Evolutionary conservation across 805 yeast species (phyloP).

Genomic region (Pichia gijzeniarum): DNA sequence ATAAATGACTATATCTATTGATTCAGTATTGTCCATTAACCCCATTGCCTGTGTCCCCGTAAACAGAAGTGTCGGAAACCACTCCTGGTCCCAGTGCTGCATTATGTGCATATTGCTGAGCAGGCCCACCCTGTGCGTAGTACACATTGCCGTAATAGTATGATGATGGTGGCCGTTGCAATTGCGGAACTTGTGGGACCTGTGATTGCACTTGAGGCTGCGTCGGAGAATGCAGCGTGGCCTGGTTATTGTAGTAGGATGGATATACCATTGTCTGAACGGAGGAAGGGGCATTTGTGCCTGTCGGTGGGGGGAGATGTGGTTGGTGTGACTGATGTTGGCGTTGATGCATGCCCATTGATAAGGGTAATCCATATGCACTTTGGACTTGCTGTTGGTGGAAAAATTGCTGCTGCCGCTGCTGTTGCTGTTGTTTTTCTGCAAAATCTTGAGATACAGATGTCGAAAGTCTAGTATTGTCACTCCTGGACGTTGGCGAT

Average conservation of each 20-base stretch:
- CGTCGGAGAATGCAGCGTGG: not conserved
- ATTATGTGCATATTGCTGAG: no score
- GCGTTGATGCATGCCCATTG: not conserved
- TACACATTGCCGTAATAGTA: not conserved
- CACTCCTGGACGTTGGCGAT: no score
- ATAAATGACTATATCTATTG: no score
- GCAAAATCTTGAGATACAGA: no score
- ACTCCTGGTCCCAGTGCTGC: no score
- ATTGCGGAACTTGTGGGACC: not conserved
- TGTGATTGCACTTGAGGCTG: not conserved
- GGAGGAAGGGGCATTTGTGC: not conserved
- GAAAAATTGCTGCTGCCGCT: not conserved
- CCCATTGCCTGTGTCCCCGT: no score
- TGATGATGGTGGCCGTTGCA: not conserved
- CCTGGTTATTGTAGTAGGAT: not conserved
- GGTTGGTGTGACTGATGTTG: not conserved
- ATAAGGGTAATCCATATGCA: not conserved
- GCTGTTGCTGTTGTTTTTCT: constrained; percentile 3
- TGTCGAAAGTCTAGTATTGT: no score
- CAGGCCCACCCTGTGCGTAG: no score
- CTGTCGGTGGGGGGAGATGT: not conserved
- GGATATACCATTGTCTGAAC: not conserved
- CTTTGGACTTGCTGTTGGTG: not conserved
- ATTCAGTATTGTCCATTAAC: no score
- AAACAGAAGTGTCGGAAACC: no score